phyloP scores from a whole-genome alignment of 2,329 filamentous ascomycete genomes.

The Pseudocercospora eumusae region DNA sequence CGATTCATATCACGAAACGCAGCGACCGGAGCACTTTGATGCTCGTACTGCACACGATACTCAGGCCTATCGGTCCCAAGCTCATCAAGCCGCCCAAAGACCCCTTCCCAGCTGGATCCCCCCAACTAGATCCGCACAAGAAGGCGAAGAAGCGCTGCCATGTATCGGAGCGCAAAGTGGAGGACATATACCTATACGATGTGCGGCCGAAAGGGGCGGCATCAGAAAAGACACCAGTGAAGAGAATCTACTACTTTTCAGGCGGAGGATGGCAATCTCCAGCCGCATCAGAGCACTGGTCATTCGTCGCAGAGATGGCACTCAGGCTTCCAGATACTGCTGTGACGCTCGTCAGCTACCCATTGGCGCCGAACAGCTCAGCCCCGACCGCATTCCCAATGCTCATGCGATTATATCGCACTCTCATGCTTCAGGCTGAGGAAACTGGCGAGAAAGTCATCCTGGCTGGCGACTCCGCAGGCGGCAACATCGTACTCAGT shows the following conservation, averaged over 20 bases:
- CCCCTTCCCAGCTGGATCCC: conserved; percentile 44
- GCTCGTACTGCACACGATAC: conserved; percentile 42
- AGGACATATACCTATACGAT: conserved; percentile 52
- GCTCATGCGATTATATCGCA: conserved; percentile 50
- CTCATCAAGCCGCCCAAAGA: conserved; percentile 41
- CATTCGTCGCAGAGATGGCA: conserved; percentile 51
- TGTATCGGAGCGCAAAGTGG: conserved; percentile 45
- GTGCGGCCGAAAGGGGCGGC: conserved; percentile 32
- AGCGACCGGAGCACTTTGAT: conserved; percentile 42
- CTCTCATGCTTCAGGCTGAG: conserved; percentile 45
- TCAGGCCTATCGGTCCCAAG: conserved; percentile 42
- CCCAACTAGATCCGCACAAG: conserved; percentile 42
- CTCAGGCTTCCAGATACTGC: conserved; percentile 42
- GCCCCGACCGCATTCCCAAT: conserved; percentile 53
- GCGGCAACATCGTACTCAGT: conserved; percentile 55
- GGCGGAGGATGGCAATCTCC: conserved; percentile 60
- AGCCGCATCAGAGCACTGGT: conserved; percentile 56
- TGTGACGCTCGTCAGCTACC: conserved; percentile 55
- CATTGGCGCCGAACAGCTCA: conserved; percentile 56
- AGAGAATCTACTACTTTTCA: conserved; percentile 56
- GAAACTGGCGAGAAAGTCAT: conserved; percentile 48
- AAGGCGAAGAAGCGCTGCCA: conserved; percentile 40
- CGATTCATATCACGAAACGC: conserved; percentile 42
- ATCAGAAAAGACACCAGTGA: conserved; percentile 26
- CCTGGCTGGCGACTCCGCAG: conserved; percentile 58